These are phyloP conservation scores for Cytospora paraplurivora DNA, from an alignment of 2,329 filamentous ascomycete species.

Conservation along the genomic window DNA sequence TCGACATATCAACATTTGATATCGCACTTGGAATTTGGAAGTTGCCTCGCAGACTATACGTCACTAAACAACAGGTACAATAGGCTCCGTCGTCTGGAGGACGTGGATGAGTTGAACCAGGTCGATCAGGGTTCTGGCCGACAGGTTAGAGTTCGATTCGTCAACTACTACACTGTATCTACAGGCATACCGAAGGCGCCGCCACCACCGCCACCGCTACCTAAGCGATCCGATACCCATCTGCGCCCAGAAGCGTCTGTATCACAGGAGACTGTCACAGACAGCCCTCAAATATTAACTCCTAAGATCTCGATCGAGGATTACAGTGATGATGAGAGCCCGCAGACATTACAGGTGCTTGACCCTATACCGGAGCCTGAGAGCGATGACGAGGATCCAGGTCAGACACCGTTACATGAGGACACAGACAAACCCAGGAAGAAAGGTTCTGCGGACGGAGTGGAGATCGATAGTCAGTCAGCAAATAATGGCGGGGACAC, in stretches of 20 bases:
- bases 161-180: slow-evolving; percentile 90
- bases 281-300: slow-evolving; percentile 34
- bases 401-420: not conserved
- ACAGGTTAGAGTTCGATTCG: slow-evolving; percentile 67
- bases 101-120: slow-evolving; percentile 58
- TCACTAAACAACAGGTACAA: slow-evolving; percentile 71
- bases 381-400: not conserved
- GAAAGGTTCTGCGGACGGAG: not conserved
- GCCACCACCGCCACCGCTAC: slow-evolving; percentile 8
- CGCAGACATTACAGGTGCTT: slow-evolving; percentile 29
- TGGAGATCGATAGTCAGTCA: not conserved
- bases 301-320: slow-evolving; percentile 50
- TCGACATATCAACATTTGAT: slow-evolving; percentile 74
- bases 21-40: slow-evolving; percentile 82
- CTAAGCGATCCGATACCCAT: slow-evolving; percentile 24
- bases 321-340: slow-evolving; percentile 40
- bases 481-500: slow-evolving; percentile 34
- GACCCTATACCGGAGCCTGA: slow-evolving; percentile 29
- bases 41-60: slow-evolving; percentile 75
- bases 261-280: slow-evolving; percentile 22
- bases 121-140: slow-evolving; percentile 38
- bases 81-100: slow-evolving; percentile 70
- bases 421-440: not conserved
- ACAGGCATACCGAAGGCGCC: slow-evolving; percentile 67
- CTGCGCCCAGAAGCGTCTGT: slow-evolving; percentile 29